Percentiles rank a stretch among this genome's conserved stretches.
phyloP scores from a whole-genome alignment of 352 stramenopile species.

The Globisporangium apiculatum region DNA sequence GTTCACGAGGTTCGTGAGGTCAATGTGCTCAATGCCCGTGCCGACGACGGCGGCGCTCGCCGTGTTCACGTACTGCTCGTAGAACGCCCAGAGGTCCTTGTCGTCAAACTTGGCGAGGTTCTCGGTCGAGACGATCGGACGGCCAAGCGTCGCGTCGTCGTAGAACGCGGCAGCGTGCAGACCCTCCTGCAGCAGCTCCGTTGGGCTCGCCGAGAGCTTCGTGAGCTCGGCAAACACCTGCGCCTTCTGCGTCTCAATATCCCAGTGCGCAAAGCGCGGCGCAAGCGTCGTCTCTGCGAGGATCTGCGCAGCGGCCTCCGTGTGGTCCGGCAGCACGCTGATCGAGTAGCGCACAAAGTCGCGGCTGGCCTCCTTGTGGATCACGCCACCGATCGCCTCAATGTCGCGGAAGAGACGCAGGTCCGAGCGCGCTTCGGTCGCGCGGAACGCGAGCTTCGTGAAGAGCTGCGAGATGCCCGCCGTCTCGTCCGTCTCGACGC shows the following conservation, averaged over 20 bases:
- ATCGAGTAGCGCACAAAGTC: slow-evolving; percentile 79
- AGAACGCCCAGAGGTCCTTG: slow-evolving; percentile 50
- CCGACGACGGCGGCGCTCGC: slow-evolving; percentile 50
- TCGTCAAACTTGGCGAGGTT: slow-evolving; percentile 45
- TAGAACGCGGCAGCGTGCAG: slow-evolving; percentile 79
- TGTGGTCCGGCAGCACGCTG: slow-evolving; percentile 61
- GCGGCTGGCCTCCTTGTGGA: slow-evolving; percentile 48
- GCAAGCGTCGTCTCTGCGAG: slow-evolving; percentile 73
- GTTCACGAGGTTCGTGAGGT: slow-evolving; percentile 58
- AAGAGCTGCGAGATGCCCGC: slow-evolving; percentile 74
- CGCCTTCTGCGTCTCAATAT: slow-evolving; percentile 68
- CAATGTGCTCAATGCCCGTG: slow-evolving; percentile 53
- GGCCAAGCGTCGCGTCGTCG: slow-evolving; percentile 65
- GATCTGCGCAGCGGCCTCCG: slow-evolving; percentile 61
- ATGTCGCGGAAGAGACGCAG: slow-evolving; percentile 78
- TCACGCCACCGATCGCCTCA: slow-evolving; percentile 66
- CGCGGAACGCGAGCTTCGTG: slow-evolving; percentile 79
- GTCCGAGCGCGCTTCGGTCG: slow-evolving; percentile 65
- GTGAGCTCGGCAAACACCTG: slow-evolving; percentile 52
- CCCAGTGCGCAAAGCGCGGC: slow-evolving; percentile 72
- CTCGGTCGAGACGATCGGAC: slow-evolving; percentile 33
- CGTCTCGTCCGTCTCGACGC: slow-evolving; percentile 63
- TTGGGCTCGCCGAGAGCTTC: slow-evolving; percentile 27
- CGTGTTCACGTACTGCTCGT: slow-evolving; percentile 67
- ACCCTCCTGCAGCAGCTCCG: slow-evolving; percentile 42